These are phyloP conservation scores for Tylopilus subfusipes DNA, from an alignment of 768 basidiomycete species.

Conservation along the genomic window DNA sequence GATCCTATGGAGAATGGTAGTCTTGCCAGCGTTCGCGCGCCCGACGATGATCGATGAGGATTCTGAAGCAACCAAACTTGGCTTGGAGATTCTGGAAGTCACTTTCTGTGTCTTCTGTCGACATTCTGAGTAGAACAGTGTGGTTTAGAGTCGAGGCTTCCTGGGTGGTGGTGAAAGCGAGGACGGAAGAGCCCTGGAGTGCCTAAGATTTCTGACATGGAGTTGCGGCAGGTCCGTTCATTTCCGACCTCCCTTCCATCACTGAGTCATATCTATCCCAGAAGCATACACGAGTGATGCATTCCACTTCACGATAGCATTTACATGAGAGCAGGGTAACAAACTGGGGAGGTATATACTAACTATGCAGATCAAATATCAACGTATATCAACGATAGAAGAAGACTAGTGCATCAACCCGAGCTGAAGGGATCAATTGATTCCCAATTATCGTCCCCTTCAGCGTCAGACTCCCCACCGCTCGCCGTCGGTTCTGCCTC, in stretches of 20 bases:
- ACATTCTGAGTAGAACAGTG: background rate
- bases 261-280: too few relatives aligned
- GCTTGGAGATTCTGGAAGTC: background rate
- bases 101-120: background rate
- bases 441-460: background rate
- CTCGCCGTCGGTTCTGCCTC: background rate
- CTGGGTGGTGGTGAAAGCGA: background rate
- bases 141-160: background rate
- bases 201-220: too few relatives aligned
- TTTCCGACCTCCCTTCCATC: background rate
- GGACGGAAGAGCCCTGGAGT: too few relatives aligned
- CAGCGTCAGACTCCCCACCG: slow-evolving; percentile 2
- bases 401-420: background rate
- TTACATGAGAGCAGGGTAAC: background rate
- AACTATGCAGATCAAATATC: background rate
- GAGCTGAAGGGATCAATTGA: too few relatives aligned
- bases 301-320: background rate
- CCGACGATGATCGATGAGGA: background rate
- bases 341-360: background rate
- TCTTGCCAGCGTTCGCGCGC: slow-evolving; percentile 4
- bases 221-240: background rate
- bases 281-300: too few relatives aligned
- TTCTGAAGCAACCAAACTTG: background rate
- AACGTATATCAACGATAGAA: background rate
- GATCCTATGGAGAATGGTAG: slow-evolving; percentile 1